Evolutionary conservation across 208 protist species (phyloP).

Genomic region (Crithidia acanthocephali): DNA sequence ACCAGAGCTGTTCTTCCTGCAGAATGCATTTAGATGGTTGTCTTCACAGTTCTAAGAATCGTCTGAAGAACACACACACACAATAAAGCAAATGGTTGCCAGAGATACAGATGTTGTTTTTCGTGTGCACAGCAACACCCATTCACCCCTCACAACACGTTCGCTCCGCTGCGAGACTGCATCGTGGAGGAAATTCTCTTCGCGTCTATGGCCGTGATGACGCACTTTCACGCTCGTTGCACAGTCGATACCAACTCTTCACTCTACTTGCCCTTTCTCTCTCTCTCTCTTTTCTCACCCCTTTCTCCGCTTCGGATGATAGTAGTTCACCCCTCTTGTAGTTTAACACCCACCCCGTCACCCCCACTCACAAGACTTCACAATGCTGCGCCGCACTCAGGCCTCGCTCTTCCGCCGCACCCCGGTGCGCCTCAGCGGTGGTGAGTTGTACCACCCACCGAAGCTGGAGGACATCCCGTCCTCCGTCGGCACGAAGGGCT

Average conservation of each 20-base stretch:
- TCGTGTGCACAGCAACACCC: too few species aligned
- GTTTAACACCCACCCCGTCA: not conserved
- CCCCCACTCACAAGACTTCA: conserved; percentile 4
- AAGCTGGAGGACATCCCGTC: conserved; percentile 81
- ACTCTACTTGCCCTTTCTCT: conserved; percentile 1
- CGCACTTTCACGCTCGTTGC: too few species aligned
- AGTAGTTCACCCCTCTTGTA: conserved; percentile 4
- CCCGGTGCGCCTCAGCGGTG: conserved; percentile 66
- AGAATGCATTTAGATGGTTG: too few species aligned
- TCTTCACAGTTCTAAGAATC: too few species aligned
- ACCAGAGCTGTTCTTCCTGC: too few species aligned
- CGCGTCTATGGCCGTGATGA: too few species aligned
- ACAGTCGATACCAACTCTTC: not conserved
- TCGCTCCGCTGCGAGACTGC: too few species aligned
- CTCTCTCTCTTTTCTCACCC: conserved; percentile 4
- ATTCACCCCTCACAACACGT: too few species aligned
- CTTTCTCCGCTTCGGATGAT: not conserved
- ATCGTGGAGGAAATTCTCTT: too few species aligned
- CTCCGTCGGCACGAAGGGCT: conserved; percentile 62
- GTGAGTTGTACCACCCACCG: conserved; percentile 84
- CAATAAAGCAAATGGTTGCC: too few species aligned
- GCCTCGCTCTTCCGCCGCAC: conserved; percentile 75
- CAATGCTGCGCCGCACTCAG: conserved; percentile 85
- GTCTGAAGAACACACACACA: too few species aligned
- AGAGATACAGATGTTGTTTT: too few species aligned